Percentiles rank a stretch among this genome's conserved stretches.
Evolutionary conservation across 768 basidiomycete species (phyloP).

Genomic region (Suillus subalutaceus): DNA sequence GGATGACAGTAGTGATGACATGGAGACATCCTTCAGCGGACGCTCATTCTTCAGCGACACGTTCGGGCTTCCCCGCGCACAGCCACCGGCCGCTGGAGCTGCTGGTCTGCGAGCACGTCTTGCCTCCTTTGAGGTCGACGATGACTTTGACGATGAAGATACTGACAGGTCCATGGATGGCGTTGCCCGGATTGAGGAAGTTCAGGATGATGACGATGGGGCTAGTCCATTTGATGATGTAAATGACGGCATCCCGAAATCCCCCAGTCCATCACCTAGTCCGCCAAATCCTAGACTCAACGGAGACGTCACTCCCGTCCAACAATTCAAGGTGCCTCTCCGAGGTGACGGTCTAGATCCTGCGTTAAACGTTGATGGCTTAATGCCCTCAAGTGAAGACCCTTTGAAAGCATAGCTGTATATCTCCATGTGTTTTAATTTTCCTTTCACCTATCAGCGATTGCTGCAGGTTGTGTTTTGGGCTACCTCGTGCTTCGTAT

Average conservation of each 20-base stretch:
- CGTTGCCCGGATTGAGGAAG: slow-evolving; percentile 28
- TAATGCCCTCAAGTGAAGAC: slow-evolving; percentile 67
- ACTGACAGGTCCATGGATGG: slow-evolving; percentile 7
- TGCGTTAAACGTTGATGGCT: slow-evolving; percentile 61
- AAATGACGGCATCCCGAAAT: slow-evolving; percentile 39
- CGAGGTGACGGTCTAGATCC: slow-evolving; percentile 57
- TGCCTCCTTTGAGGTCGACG: slow-evolving; percentile 62
- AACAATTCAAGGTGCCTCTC: slow-evolving; percentile 53
- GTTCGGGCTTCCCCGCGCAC: slow-evolving; percentile 43
- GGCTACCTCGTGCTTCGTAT: slow-evolving; percentile 26
- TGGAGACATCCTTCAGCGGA: slow-evolving; percentile 26
- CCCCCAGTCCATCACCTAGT: slow-evolving; percentile 26
- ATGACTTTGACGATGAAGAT: slow-evolving; percentile 34
- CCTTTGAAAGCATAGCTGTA: slow-evolving; percentile 43
- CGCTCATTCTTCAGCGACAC: slow-evolving; percentile 54
- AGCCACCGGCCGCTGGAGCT: slow-evolving; percentile 55
- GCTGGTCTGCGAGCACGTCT: slow-evolving; percentile 61
- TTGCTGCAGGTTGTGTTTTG: slow-evolving; percentile 20
- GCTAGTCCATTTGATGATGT: slow-evolving; percentile 30
- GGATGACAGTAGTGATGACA: slow-evolving; percentile 59
- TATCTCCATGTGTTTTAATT: not conserved
- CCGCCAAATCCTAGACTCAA: slow-evolving; percentile 49
- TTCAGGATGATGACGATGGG: slow-evolving; percentile 37
- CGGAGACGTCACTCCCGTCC: slow-evolving; percentile 47
- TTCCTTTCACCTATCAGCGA: slow-evolving; percentile 1